A percentile compares a stretch with the other conserved stretches of the same genome.
Evolutionary conservation across 345 rosid species (phyloP).

Genomic region (Aurinia saxatilis): DNA sequence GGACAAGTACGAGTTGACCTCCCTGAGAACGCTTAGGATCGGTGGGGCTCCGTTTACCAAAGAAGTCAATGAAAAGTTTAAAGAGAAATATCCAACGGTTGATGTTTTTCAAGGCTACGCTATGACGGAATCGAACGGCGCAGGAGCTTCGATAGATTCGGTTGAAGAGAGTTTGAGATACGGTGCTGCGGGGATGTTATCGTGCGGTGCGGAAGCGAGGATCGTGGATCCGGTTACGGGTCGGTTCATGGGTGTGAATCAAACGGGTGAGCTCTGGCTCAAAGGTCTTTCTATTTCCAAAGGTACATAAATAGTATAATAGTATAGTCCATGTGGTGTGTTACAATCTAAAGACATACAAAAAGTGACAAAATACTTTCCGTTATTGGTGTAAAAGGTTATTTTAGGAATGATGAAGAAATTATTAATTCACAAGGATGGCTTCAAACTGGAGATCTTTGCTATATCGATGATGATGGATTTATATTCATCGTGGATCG

Average conservation of each 20-base stretch:
- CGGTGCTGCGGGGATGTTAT: constrained; percentile 63
- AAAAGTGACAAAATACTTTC: too few relatives aligned
- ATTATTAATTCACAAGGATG: constrained; percentile 66
- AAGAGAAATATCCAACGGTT: constrained; percentile 44
- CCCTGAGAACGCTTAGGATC: constrained; percentile 40
- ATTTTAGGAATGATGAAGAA: constrained; percentile 47
- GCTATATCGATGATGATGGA: constrained; percentile 68
- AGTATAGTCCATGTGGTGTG: too few relatives aligned
- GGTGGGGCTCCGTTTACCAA: constrained; percentile 86
- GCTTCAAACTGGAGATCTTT: constrained; percentile 73
- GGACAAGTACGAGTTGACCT: constrained; percentile 52
- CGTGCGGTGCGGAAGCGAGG: constrained; percentile 30
- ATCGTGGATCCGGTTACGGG: constrained; percentile 52
- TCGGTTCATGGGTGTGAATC: constrained; percentile 33
- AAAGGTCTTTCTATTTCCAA: constrained; percentile 17
- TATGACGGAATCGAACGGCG: constrained; percentile 66
- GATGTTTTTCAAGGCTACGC: constrained; percentile 61
- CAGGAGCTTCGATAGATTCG: constrained; percentile 53
- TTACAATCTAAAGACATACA: too few relatives aligned
- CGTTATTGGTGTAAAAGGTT: constrained; percentile 32
- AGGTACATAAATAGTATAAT: too few relatives aligned
- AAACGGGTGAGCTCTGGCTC: constrained; percentile 70
- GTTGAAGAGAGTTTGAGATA: constrained; percentile 70
- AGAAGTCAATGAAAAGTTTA: constrained; percentile 69
- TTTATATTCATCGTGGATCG: constrained; percentile 65